Evolutionary conservation across 1,284 basidiomycete species (phyloP).

Genomic region (Rhodotorula sp.): DNA sequence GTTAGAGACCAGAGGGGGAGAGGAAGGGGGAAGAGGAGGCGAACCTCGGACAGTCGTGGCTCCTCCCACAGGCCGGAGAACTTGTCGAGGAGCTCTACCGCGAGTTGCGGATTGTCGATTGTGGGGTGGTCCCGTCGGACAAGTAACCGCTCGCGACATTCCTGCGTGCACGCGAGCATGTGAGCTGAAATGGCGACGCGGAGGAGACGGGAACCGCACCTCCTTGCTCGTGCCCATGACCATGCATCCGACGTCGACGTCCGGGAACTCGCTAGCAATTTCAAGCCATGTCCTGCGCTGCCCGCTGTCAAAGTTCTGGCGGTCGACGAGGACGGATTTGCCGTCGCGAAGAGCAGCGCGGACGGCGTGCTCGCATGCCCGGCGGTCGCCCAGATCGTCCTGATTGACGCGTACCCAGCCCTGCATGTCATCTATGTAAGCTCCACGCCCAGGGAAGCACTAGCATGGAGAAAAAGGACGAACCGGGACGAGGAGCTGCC

Average conservation of each 20-base stretch:
- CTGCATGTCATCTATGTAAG: not conserved
- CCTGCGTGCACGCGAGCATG: constrained; percentile 2
- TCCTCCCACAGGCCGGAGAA: constrained; percentile 36
- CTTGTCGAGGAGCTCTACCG: constrained; percentile 39
- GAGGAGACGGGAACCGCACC: constrained; percentile 5
- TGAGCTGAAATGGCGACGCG: too few species aligned
- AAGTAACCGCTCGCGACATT: constrained; percentile 34
- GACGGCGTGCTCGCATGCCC: constrained; percentile 28
- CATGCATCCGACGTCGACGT: constrained; percentile 36
- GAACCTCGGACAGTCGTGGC: constrained; percentile 39
- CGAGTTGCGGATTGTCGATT: constrained; percentile 41
- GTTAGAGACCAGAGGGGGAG: fast-evolving
- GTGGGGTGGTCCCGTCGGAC: constrained; percentile 41
- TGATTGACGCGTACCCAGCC: constrained; percentile 42
- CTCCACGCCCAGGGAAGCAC: too few species aligned
- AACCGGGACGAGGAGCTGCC: constrained; percentile 14
- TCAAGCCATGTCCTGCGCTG: constrained; percentile 43
- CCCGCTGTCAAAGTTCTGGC: constrained; percentile 45
- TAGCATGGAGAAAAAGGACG: not conserved
- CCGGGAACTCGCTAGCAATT: constrained; percentile 36
- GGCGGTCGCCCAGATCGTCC: constrained; percentile 38
- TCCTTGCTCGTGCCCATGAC: constrained; percentile 39
- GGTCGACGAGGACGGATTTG: constrained; percentile 42
- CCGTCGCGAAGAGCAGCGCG: constrained; percentile 23
- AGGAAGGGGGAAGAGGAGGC: constrained; percentile 1